phyloP scores from a whole-genome alignment of 768 basidiomycete genomes.

The Mycena leptocephala region DNA sequence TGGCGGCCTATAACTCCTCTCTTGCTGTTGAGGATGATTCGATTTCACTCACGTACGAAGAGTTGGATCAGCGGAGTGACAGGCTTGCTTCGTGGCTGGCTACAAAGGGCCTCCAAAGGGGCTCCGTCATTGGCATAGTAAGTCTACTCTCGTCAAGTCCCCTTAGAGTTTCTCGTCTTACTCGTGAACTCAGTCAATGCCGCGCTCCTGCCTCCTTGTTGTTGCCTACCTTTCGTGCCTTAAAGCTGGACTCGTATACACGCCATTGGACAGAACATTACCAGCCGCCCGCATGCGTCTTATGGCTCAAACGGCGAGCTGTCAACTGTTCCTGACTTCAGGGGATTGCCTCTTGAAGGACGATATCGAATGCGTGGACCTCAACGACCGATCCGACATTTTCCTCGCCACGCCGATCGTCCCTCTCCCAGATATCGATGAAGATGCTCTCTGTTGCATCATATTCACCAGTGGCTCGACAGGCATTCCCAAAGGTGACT shows the following conservation, averaged over 20 bases:
- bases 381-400: neutral
- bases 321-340: constrained; percentile 4
- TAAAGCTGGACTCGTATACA: constrained; percentile 6
- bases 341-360: constrained; percentile 9
- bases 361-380: constrained; percentile 3
- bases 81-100: constrained; percentile 3
- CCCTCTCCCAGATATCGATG: constrained; percentile 7
- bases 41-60: constrained; percentile 8
- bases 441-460: neutral
- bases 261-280: neutral
- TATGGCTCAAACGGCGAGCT: constrained; percentile 1
- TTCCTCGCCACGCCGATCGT: neutral
- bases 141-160: constrained; percentile 1
- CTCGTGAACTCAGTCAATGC: neutral
- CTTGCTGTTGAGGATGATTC: neutral
- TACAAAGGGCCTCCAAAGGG: neutral
- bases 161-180: neutral
- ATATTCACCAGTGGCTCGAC: constrained; percentile 7
- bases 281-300: neutral
- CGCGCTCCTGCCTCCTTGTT: constrained; percentile 3
- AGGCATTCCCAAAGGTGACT: constrained; percentile 2
- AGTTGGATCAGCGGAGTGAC: constrained; percentile 9
- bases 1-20: neutral
- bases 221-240: constrained; percentile 4
- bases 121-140: neutral